Percentiles rank a stretch among this genome's conserved stretches.
These are phyloP conservation scores for Claviceps africana DNA, from an alignment of 2,329 filamentous ascomycete genomes.

Conservation along the genomic window DNA sequence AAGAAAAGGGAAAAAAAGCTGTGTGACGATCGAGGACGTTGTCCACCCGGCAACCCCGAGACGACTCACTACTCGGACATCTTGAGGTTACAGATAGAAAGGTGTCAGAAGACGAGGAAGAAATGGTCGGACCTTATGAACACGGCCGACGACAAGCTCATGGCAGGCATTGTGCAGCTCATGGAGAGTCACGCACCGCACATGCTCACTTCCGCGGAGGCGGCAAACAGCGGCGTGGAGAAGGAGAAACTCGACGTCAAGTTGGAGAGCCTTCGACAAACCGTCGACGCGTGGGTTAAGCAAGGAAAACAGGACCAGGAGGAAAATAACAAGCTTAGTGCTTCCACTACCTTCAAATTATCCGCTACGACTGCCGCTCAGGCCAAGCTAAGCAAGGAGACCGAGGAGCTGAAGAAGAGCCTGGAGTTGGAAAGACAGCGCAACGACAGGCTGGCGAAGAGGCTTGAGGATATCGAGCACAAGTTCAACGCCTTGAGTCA, in stretches of 20 bases:
- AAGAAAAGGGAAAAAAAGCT: conserved; percentile 9
- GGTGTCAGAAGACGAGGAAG: conserved; percentile 4
- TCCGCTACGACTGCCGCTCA: neutral
- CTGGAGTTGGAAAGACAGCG: conserved; percentile 2
- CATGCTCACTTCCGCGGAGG: neutral
- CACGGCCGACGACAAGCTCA: conserved; percentile 5
- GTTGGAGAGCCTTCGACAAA: neutral
- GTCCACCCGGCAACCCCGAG: conserved; percentile 9
- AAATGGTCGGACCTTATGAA: conserved; percentile 6
- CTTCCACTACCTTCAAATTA: neutral
- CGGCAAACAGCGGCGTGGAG: neutral
- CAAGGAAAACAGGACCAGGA: neutral
- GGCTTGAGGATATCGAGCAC: conserved; percentile 11
- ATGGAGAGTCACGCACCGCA: neutral
- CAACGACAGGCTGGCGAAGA: conserved; percentile 12
- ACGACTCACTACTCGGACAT: conserved; percentile 11
- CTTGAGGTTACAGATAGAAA: conserved; percentile 8
- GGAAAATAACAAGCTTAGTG: neutral
- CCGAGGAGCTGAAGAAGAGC: conserved; percentile 1
- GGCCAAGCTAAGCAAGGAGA: conserved; percentile 2
- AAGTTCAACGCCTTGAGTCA: conserved; percentile 4
- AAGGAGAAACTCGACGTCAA: conserved; percentile 1
- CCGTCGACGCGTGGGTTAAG: neutral
- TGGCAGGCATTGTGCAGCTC: neutral
- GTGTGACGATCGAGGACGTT: conserved; percentile 8